Percentiles rank a stretch among this genome's conserved stretches.
Conservation (phyloP, 2,329 filamentous ascomycete genomes). For the Venturia pyrina region DNA sequence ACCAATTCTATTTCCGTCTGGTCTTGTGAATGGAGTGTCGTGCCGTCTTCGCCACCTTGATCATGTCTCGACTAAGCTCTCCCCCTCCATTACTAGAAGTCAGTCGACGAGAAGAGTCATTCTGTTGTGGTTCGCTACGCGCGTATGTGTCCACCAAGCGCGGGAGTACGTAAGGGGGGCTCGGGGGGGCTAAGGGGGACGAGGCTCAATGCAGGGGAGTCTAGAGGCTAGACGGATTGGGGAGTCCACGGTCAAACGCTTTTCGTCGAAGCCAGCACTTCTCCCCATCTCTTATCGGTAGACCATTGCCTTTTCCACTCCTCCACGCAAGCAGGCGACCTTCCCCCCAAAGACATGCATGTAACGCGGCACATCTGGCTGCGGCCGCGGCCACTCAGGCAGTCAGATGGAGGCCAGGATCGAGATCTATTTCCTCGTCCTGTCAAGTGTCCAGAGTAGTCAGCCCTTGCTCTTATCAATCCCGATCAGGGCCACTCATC, state of each 20-base stretch:
- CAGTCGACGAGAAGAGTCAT: background rate
- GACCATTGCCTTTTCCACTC: background rate
- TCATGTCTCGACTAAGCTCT: background rate
- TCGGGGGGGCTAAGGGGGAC: too few relatives aligned
- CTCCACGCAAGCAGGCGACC: background rate
- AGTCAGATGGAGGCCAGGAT: too few relatives aligned
- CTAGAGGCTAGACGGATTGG: too few relatives aligned
- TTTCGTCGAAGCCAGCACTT: background rate
- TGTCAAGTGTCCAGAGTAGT: background rate
- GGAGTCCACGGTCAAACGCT: background rate
- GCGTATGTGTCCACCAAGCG: background rate
- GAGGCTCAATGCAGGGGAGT: background rate
- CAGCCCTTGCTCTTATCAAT: background rate
- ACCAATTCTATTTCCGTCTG: background rate
- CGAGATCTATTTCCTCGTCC: background rate
- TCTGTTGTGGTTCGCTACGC: background rate
- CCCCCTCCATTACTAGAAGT: background rate
- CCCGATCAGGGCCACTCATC: background rate
- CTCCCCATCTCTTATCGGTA: too few relatives aligned
- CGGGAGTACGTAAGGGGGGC: background rate
- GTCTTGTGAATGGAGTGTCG: background rate
- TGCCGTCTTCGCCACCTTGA: background rate
- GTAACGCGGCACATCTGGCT: too few relatives aligned
- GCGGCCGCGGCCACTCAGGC: background rate
- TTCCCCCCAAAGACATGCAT: too few relatives aligned